Evolutionary conservation across 1,284 basidiomycete species (phyloP).

Genomic region (Irpex sp.): DNA sequence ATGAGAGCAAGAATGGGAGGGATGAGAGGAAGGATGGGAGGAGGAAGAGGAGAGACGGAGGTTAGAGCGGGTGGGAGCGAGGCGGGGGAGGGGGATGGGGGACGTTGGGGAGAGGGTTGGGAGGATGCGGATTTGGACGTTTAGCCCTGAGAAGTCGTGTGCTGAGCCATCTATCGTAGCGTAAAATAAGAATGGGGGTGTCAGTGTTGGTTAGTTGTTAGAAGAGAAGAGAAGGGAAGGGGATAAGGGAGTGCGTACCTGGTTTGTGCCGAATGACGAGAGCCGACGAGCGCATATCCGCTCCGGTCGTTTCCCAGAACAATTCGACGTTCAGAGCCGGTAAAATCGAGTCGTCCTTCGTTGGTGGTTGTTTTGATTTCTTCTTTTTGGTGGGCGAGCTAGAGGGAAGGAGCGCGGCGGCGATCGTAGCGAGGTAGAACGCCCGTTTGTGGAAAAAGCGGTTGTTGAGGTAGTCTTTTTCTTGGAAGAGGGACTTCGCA

Average conservation of each 20-base stretch:
- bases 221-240: too few relatives aligned
- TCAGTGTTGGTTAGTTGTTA: constrained; percentile 13
- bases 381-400: neutral
- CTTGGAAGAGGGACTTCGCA: constrained; percentile 93
- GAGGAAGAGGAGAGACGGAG: constrained; percentile 62
- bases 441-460: constrained; percentile 93
- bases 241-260: constrained; percentile 34
- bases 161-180: constrained; percentile 38
- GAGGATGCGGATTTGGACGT: constrained; percentile 70
- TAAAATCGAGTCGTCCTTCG: constrained; percentile 38
- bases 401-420: constrained; percentile 45
- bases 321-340: constrained; percentile 49
- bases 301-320: constrained; percentile 53
- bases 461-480: constrained; percentile 90
- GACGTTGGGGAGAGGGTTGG: constrained; percentile 55
- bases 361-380: constrained; percentile 18
- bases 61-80: constrained; percentile 76
- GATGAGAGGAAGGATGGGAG: constrained; percentile 65
- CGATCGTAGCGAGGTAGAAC: constrained; percentile 84
- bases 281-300: constrained; percentile 65
- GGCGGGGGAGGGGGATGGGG: constrained; percentile 57
- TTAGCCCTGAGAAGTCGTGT: constrained; percentile 64
- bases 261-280: constrained; percentile 55
- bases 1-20: constrained; percentile 18
- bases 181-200: constrained; percentile 5